phyloP scores from a whole-genome alignment of 495 filamentous ascomycete genomes.

The Tuber magnatum region DNA sequence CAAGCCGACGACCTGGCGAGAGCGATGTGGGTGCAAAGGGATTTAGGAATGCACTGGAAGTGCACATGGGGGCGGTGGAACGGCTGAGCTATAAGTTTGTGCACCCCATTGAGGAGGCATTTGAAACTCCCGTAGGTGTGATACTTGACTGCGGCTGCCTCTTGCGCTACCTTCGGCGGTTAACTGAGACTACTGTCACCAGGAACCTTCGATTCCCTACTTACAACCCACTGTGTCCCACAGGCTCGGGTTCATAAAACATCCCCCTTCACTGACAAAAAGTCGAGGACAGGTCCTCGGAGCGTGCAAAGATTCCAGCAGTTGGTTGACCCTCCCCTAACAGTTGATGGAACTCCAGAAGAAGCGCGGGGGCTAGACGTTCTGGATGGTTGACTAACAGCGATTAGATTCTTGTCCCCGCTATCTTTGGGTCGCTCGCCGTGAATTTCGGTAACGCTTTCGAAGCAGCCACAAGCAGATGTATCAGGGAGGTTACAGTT shows the following conservation, averaged over 20 bases:
- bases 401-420: constrained; percentile 49
- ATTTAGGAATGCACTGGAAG: constrained; percentile 34
- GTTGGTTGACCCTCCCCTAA: constrained; percentile 53
- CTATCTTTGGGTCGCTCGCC: constrained; percentile 48
- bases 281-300: constrained; percentile 47
- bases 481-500: constrained; percentile 47
- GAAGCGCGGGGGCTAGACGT: constrained; percentile 48
- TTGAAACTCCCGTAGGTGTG: constrained; percentile 37
- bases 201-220: constrained; percentile 49
- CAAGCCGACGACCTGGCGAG: constrained; percentile 45
- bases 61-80: constrained; percentile 48
- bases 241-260: constrained; percentile 51
- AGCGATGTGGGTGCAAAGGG: neutral
- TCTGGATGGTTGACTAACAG: constrained; percentile 40
- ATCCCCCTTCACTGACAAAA: constrained; percentile 41
- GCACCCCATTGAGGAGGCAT: constrained; percentile 49
- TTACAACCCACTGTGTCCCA: constrained; percentile 47
- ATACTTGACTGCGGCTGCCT: neutral
- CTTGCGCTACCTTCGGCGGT: too few relatives aligned
- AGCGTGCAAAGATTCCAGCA: constrained; percentile 53
- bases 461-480: constrained; percentile 51
- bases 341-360: constrained; percentile 45
- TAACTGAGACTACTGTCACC: neutral
- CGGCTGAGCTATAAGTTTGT: constrained; percentile 48
- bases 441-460: constrained; percentile 56